A percentile compares a stretch with the other conserved stretches of the same genome.
phyloP scores from a whole-genome alignment of 2,329 filamentous ascomycete species.

The Hirsutella rhossiliensis region DNA sequence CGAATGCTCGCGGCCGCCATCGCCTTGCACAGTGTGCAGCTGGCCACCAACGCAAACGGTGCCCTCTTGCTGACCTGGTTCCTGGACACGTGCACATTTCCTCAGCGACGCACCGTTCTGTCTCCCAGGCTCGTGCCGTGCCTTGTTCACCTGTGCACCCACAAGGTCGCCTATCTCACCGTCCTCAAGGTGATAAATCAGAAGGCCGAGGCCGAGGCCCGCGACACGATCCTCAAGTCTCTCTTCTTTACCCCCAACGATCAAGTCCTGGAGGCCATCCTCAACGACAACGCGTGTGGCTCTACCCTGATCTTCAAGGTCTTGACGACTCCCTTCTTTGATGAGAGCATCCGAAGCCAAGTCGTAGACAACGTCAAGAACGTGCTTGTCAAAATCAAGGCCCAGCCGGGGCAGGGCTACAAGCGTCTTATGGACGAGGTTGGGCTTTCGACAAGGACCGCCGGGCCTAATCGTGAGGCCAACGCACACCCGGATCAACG shows the following conservation, averaged over 20 bases:
- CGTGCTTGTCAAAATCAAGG: constrained; percentile 81
- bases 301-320: constrained; percentile 98
- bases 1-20: constrained; percentile 88
- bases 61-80: constrained; percentile 94
- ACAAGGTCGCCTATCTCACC: constrained; percentile 95
- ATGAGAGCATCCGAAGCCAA: constrained; percentile 77
- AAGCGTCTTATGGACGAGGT: constrained; percentile 99
- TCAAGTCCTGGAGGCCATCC: constrained; percentile 75
- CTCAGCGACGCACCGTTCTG: constrained; percentile 77
- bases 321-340: constrained; percentile 91
- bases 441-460: constrained; percentile 61
- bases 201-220: constrained; percentile 82
- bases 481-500: constrained; percentile 34
- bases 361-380: constrained; percentile 87
- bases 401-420: constrained; percentile 88
- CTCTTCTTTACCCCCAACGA: constrained; percentile 88
- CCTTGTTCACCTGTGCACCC: constrained; percentile 88
- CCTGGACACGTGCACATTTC: constrained; percentile 94
- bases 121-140: constrained; percentile 87
- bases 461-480: constrained; percentile 29
- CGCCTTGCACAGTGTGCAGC: constrained; percentile 89
- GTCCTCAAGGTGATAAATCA: constrained; percentile 98
- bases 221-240: constrained; percentile 79
- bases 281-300: constrained; percentile 83
- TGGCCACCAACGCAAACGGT: constrained; percentile 93